These are phyloP conservation scores for Candida wancherniae DNA, from an alignment of 805 yeast species.

Conservation along the genomic window DNA sequence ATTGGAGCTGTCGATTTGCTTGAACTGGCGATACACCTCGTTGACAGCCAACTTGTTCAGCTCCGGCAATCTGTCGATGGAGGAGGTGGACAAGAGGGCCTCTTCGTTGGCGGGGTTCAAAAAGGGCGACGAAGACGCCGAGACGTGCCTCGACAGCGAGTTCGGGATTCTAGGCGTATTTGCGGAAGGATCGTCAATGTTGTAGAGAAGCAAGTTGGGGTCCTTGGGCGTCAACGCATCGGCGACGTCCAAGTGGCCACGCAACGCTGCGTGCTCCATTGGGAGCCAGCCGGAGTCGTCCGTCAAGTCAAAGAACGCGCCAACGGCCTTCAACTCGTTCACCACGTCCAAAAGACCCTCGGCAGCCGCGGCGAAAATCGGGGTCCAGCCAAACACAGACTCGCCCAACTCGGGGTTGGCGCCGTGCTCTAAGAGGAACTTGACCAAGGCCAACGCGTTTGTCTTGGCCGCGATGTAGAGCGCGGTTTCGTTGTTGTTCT, in stretches of 20 bases:
- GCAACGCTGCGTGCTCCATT: slow-evolving; percentile 89
- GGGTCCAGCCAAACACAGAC: slow-evolving; percentile 86
- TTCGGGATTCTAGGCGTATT: slow-evolving; percentile 19
- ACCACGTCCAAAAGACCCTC: slow-evolving; percentile 69
- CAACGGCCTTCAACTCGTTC: slow-evolving; percentile 45
- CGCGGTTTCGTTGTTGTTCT: slow-evolving; percentile 66
- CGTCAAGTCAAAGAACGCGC: slow-evolving; percentile 49
- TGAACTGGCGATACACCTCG: slow-evolving; percentile 39
- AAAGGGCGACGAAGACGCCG: slow-evolving; percentile 14
- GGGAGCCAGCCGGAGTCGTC: slow-evolving; percentile 96
- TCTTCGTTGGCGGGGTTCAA: slow-evolving; percentile 15
- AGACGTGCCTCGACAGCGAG: slow-evolving; percentile 12
- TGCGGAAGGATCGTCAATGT: slow-evolving; percentile 32
- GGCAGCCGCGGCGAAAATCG: slow-evolving; percentile 82
- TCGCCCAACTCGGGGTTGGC: slow-evolving; percentile 80
- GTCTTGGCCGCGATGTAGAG: slow-evolving; percentile 75
- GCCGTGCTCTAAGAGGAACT: slow-evolving; percentile 48
- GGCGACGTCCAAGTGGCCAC: slow-evolving; percentile 79
- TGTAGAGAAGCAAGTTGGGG: slow-evolving; percentile 28
- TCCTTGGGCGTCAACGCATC: slow-evolving; percentile 52
- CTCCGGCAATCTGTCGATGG: slow-evolving; percentile 37
- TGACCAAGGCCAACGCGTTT: slow-evolving; percentile 50
- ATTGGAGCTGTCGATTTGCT: slow-evolving; percentile 22
- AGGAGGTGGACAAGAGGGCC: slow-evolving; percentile 22
- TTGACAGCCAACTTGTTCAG: slow-evolving; percentile 25